Evolutionary conservation across 495 filamentous ascomycete genomes (phyloP), one percentile per base, ranked within the genome.

Genomic region (Cercophora newfieldiana): DNA sequence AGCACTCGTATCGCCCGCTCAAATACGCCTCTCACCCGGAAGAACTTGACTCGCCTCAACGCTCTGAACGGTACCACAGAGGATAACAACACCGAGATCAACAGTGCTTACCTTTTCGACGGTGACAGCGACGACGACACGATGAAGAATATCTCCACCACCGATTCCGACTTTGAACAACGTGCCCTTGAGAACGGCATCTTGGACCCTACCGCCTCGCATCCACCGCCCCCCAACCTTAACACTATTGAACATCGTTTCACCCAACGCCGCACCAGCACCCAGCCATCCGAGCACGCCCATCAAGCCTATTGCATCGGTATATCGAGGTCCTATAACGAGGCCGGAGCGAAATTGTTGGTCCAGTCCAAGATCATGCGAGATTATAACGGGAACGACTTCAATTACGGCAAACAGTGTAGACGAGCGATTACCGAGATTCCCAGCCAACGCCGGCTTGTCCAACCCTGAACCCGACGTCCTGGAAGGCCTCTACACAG

Each of bases 11-110:
- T n/a, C n/a, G n/a, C n/a, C n/a, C n/a, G n/a, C n/a, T n/a, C n/a
- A n/a, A n/a, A n/a, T n/a, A n/a, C n/a, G n/a, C 48, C 48, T 51
- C 56, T 59, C 7, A 59, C 56, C 24, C 56, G 56, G 33, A 59
- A 59, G 56, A 59, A 59, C 56, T 59, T 59, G 56, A 26, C 56
- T 59, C 56, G 28, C 57, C 57, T 60, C 57, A 44, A 60, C 57
- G 31, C 30, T 47, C 29, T 60, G 26, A 60, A 60, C 57, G 57
- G 57, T 33, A 5, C n/a, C n/a, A n/a, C n/a, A n/a, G n/a, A 24
- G 7, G 31, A 7, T 6, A 47, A 60, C 1, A 30, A 60, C 28
- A 22, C 21, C 57, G 16, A 60, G 8, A 60, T 16, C 57, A 12
- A 60, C 57, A 60, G 57, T 30, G 57, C 57, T 22, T 60, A 60